A percentile compares a stretch with the other conserved stretches of the same genome.
Conservation (phyloP, 257 asterid genomes). For the Haberlea rhodopensis region DNA sequence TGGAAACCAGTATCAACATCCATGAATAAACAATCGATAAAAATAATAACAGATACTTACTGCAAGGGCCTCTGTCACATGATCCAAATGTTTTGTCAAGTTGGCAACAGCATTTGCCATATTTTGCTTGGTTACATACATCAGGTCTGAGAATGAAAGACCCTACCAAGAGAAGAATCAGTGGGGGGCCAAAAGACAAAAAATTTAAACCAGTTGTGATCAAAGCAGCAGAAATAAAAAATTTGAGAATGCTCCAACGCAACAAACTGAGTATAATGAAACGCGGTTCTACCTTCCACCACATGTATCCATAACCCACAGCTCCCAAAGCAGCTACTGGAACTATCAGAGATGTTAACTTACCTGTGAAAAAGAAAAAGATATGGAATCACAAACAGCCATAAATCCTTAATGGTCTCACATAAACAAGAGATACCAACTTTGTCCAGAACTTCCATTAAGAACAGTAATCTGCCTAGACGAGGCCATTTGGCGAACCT, state of each 20-base stretch:
- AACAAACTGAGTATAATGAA: conserved; percentile 19
- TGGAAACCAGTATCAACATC: neutral
- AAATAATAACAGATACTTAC: conserved; percentile 38
- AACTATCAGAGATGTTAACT: conserved; percentile 44
- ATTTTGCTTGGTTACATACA: conserved; percentile 83
- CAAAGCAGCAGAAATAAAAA: conserved; percentile 5
- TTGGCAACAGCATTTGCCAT: conserved; percentile 85
- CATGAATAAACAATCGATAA: neutral
- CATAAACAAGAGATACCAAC: conserved; percentile 32
- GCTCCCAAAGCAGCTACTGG: conserved; percentile 86
- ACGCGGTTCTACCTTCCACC: conserved; percentile 77
- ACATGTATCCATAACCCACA: conserved; percentile 91
- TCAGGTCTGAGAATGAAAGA: conserved; percentile 77
- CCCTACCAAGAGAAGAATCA: conserved; percentile 48
- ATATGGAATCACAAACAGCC: conserved; percentile 14
- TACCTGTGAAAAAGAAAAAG: conserved; percentile 40
- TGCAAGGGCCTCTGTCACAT: conserved; percentile 83
- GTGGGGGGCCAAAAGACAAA: conserved; percentile 5
- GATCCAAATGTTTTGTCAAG: conserved; percentile 80
- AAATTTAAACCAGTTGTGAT: conserved; percentile 1
- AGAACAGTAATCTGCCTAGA: conserved; percentile 61
- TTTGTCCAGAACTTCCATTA: conserved; percentile 58
- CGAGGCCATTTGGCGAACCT: conserved; percentile 62
- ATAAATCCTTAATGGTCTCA: conserved; percentile 1
- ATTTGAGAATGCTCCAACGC: neutral